Conservation (phyloP, 2,329 filamentous ascomycete genomes). For the Fusarium sp. region DNA sequence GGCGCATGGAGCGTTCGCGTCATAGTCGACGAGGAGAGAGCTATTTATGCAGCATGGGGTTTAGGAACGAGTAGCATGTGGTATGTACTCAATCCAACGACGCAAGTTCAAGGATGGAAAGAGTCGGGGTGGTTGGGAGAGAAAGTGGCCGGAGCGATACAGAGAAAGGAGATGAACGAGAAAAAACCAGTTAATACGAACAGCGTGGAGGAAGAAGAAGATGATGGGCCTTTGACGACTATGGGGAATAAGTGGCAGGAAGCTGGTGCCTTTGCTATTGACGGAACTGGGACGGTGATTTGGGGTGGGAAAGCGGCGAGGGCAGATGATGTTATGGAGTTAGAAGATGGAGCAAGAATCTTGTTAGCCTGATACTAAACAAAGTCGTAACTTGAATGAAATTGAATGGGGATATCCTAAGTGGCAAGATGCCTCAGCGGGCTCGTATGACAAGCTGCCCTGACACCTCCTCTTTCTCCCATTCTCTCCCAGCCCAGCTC, state of each 20-base stretch:
- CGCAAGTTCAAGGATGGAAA: slow-evolving; percentile 62
- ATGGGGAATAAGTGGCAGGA: slow-evolving; percentile 68
- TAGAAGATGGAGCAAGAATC: slow-evolving; percentile 61
- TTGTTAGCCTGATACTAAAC: slow-evolving; percentile 34
- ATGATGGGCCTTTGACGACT: slow-evolving; percentile 53
- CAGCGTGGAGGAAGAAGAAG: slow-evolving; percentile 35
- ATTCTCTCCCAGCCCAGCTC: not conserved
- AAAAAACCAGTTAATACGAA: not conserved
- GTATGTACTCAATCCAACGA: slow-evolving; percentile 64
- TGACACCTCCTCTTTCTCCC: not conserved
- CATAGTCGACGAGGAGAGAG: slow-evolving; percentile 65
- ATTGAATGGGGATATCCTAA: too few species aligned
- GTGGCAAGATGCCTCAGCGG: too few species aligned
- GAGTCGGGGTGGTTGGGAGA: slow-evolving; percentile 65
- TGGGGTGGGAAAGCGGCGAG: slow-evolving; percentile 60
- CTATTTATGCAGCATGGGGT: slow-evolving; percentile 68
- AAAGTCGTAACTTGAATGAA: too few species aligned
- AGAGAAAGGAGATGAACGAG: slow-evolving; percentile 47
- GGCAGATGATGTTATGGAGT: slow-evolving; percentile 61
- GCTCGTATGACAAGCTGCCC: not conserved
- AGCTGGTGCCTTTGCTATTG: slow-evolving; percentile 61
- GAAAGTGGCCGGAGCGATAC: slow-evolving; percentile 59
- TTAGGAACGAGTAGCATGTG: slow-evolving; percentile 61
- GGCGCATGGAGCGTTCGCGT: slow-evolving; percentile 66
- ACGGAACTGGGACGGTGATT: slow-evolving; percentile 59